These are phyloP conservation scores for Kuraishia ogatae DNA, from an alignment of 805 yeast genomes.

Conservation along the genomic window DNA sequence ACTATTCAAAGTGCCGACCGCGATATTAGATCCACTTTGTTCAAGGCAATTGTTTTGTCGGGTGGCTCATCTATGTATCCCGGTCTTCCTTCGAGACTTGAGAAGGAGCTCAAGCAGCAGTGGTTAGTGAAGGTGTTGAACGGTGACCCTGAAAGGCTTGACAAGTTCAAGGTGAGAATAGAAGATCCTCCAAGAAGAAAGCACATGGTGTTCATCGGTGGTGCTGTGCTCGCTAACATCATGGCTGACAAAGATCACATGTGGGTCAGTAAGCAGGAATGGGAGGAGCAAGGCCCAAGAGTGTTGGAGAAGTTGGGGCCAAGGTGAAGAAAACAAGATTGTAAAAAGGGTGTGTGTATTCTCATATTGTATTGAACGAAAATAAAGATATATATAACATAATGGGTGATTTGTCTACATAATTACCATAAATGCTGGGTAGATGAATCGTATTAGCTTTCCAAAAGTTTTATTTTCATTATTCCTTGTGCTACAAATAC, in stretches of 20 bases:
- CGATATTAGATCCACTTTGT: constrained; percentile 82
- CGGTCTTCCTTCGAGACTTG: constrained; percentile 91
- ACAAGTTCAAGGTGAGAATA: constrained; percentile 89
- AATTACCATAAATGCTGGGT: too few species aligned
- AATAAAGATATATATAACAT: neutral
- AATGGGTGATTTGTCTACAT: neutral
- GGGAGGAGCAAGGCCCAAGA: constrained; percentile 95
- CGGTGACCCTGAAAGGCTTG: constrained; percentile 79
- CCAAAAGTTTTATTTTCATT: constrained; percentile 1
- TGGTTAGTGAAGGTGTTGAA: constrained; percentile 87
- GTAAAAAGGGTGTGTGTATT: neutral
- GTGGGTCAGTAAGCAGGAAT: constrained; percentile 95
- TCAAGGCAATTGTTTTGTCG: constrained; percentile 85
- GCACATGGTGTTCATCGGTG: constrained; percentile 98
- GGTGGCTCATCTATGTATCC: constrained; percentile 99
- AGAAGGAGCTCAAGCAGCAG: constrained; percentile 91
- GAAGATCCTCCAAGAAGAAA: constrained; percentile 99
- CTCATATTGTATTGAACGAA: neutral
- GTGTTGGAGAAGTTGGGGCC: constrained; percentile 87
- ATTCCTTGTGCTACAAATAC: neutral
- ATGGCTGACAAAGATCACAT: constrained; percentile 98
- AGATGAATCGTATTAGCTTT: too few species aligned
- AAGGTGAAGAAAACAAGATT: constrained; percentile 33
- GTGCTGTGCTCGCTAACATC: constrained; percentile 94
- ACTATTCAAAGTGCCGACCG: constrained; percentile 93